Percentiles rank a stretch among this genome's conserved stretches.
These are phyloP conservation scores for Physcomitrium patens DNA, from an alignment of 225 moss, liverwort and hornwort genomes.

Conservation along the genomic window DNA sequence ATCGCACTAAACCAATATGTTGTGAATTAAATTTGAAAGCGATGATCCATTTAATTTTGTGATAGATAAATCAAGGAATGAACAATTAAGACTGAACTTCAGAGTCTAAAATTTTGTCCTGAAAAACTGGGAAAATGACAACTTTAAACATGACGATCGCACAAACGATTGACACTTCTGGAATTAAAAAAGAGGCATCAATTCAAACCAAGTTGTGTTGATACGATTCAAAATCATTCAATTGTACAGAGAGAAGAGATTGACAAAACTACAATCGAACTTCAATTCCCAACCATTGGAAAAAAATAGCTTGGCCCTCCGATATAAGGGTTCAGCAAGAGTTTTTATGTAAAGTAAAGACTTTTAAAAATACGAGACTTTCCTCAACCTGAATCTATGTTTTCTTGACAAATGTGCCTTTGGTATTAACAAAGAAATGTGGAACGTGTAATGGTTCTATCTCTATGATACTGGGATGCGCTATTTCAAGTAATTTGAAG, in stretches of 20 bases:
- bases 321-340: conserved; percentile 35
- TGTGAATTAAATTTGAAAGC: no score
- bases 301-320: conserved; percentile 55
- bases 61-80: no score
- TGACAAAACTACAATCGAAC: conserved; percentile 7
- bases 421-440: conserved; percentile 8
- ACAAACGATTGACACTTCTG: no score
- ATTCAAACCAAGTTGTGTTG: no score
- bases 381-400: conserved; percentile 28
- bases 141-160: no score
- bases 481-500: conserved; percentile 22
- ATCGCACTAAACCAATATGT: no score
- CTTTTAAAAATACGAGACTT: background rate
- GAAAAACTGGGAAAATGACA: no score
- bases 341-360: conserved; percentile 23
- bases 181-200: no score
- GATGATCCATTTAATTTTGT: no score
- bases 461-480: conserved; percentile 26
- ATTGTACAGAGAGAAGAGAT: conserved; percentile 7
- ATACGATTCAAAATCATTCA: background rate
- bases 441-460: conserved; percentile 19
- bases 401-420: conserved; percentile 26
- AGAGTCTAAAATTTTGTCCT: no score
- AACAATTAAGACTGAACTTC: no score
- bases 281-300: conserved; percentile 29